A percentile compares a stretch with the other conserved stretches of the same genome.
Evolutionary conservation across 768 basidiomycete species (phyloP).

Genomic region (Rhodotorula babjevae): DNA sequence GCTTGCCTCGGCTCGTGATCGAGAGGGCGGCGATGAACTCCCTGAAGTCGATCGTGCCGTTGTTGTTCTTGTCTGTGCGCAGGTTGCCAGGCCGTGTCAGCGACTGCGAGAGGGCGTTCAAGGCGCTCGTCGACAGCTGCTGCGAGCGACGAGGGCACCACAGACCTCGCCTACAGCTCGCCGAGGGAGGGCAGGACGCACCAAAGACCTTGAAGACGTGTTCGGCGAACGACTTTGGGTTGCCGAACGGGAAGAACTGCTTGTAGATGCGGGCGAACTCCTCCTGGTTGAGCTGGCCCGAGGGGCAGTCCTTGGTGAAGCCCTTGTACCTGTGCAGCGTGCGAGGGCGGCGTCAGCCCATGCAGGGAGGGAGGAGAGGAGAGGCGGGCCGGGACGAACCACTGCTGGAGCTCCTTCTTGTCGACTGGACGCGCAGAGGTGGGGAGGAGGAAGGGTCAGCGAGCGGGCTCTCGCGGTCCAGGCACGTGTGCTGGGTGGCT

Average conservation of each 20-base stretch:
- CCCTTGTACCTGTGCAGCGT: conserved; percentile 82
- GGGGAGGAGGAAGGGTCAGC: conserved; percentile 5
- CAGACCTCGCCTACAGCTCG: no score
- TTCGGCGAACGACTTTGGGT: conserved; percentile 92
- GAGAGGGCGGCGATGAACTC: conserved; percentile 98
- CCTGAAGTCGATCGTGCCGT: conserved; percentile 96
- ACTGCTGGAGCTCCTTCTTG: conserved; percentile 94
- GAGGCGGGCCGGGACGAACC: conserved; percentile 51
- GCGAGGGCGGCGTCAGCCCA: conserved; percentile 2
- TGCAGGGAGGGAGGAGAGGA: no score
- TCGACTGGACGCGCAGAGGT: conserved; percentile 60
- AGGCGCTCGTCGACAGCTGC: no score
- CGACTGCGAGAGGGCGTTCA: no score
- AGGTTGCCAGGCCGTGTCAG: no score
- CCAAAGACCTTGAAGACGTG: conserved; percentile 94
- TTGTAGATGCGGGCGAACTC: conserved; percentile 98
- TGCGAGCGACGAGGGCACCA: background rate
- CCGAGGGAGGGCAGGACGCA: background rate
- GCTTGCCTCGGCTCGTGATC: conserved; percentile 81
- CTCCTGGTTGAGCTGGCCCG: conserved; percentile 88
- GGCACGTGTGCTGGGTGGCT: no score
- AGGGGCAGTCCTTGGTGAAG: conserved; percentile 96
- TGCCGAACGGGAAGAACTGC: conserved; percentile 99
- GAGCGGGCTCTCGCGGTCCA: background rate
- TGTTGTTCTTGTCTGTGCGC: conserved; percentile 70